phyloP scores from a whole-genome alignment of 2,329 filamentous ascomycete genomes.

The Colletotrichum siamense region DNA sequence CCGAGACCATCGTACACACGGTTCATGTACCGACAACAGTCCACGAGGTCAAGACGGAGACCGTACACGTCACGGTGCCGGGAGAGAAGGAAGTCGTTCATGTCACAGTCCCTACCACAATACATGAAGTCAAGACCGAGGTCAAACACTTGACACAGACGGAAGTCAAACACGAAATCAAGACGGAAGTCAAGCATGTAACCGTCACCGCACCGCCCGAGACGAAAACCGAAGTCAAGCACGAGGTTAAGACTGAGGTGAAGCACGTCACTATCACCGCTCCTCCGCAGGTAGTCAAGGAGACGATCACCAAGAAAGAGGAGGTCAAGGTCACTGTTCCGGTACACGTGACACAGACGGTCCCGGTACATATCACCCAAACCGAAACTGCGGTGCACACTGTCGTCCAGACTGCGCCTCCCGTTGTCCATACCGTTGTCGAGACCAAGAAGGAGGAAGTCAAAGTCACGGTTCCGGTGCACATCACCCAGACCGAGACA shows the following conservation, averaged over 20 bases:
- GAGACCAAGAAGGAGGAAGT: not conserved
- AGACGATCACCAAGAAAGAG: not conserved
- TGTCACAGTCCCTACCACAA: slow-evolving; percentile 6
- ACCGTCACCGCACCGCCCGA: not conserved
- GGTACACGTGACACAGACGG: not conserved
- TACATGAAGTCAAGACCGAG: slow-evolving; percentile 4
- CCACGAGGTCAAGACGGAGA: not conserved
- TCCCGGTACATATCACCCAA: not conserved
- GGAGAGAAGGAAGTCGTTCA: slow-evolving; percentile 8
- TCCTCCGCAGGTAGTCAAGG: not conserved
- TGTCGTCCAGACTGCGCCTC: not conserved
- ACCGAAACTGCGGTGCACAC: not conserved
- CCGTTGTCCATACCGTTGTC: accelerated
- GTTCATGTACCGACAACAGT: slow-evolving; percentile 18
- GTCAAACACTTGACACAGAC: not conserved
- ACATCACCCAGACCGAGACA: not conserved
- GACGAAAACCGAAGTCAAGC: not conserved
- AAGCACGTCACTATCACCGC: not conserved
- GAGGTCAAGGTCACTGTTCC: not conserved
- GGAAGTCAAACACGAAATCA: not conserved
- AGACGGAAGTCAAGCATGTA: slow-evolving; percentile 5
- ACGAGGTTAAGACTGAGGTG: not conserved
- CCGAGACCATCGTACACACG: slow-evolving; percentile 15
- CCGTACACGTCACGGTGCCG: not conserved
- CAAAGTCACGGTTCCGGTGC: not conserved